Evolutionary conservation across 768 basidiomycete species (phyloP), one percentile per base, ranked within the genome.

Genomic region (Lactarius vividus): DNA sequence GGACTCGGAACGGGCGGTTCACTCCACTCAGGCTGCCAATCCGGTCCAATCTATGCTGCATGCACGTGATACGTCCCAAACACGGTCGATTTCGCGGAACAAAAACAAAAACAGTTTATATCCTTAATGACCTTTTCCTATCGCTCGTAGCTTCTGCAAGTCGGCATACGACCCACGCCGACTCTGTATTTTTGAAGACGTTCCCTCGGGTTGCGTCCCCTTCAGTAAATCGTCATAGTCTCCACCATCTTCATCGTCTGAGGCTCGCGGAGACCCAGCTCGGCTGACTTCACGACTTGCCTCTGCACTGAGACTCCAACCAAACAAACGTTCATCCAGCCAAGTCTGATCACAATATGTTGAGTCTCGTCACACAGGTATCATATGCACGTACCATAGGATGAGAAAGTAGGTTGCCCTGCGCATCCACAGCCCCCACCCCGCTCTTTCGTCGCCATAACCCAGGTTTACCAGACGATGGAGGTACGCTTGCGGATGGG

Each of bases 301-400:
- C 61, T 58, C 61, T 3, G 89, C 83, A 71, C 88, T 91, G 61
- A 82, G 82, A 75, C 87, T 87, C 94, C 92, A 96, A 44, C 94
- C 94, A 73, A 96, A 96, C 31, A 96, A 81, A 16, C 91, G 86
- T 76, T 96, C 94, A 72, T 96, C 94, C 26, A 96, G 83, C 93
- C 93, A 95, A 35, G 89, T 87, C 79, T 85, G 74, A 29, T 57
- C 44, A 37, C 28, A 53, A 26, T 35, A 10, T 4, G 33, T 35
- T 62, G 44, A 57, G 46, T 20, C 35, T 44, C 35, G 56, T 44
- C 31, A 15, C 23, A 59, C n/a, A 20, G 11, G 18, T 53, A 54
- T 42, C 53, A 39, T 2, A 29, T 76, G 69, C 61, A 77, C 83
- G 79, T 63, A 82, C 79, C 90, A 96, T 94, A 0, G 94, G 94